phyloP scores from a whole-genome alignment of 1,284 basidiomycete species.

The Gomphus bonarii region DNA sequence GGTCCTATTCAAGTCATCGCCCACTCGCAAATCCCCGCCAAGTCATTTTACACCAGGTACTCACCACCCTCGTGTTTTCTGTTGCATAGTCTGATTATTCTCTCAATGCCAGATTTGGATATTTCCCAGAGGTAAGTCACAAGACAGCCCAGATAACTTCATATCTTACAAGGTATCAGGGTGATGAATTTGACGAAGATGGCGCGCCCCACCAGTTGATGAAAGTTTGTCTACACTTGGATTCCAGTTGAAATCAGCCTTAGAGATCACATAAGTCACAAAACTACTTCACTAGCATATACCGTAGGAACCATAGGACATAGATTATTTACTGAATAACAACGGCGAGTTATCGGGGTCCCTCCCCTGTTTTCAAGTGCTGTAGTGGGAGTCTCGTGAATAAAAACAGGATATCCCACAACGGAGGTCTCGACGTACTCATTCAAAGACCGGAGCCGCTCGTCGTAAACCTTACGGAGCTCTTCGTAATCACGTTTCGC shows the following conservation, averaged over 20 bases:
- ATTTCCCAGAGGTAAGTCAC: slow-evolving; percentile 47
- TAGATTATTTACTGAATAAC: not conserved
- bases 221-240: slow-evolving; percentile 30
- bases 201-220: slow-evolving; percentile 73
- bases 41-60: slow-evolving; percentile 65
- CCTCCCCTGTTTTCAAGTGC: not conserved
- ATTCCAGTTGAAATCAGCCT: not conserved
- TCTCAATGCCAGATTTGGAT: slow-evolving; percentile 47
- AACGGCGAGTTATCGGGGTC: not conserved
- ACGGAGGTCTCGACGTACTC: slow-evolving; percentile 1
- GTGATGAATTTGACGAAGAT: slow-evolving; percentile 69
- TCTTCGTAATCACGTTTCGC: slow-evolving; percentile 89
- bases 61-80: not conserved
- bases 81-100: slow-evolving; percentile 6
- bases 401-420: not conserved
- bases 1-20: not conserved
- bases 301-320: not conserved
- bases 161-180: slow-evolving; percentile 32
- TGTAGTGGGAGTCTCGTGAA: not conserved
- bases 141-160: not conserved
- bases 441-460: slow-evolving; percentile 37
- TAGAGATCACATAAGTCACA: not conserved
- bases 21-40: slow-evolving; percentile 63
- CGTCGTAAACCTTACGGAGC: slow-evolving; percentile 72
- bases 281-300: not conserved